Percentiles rank a stretch among this genome's conserved stretches.
phyloP scores from a whole-genome alignment of 23 red algal genomes.

The Gracilaria caudata region DNA sequence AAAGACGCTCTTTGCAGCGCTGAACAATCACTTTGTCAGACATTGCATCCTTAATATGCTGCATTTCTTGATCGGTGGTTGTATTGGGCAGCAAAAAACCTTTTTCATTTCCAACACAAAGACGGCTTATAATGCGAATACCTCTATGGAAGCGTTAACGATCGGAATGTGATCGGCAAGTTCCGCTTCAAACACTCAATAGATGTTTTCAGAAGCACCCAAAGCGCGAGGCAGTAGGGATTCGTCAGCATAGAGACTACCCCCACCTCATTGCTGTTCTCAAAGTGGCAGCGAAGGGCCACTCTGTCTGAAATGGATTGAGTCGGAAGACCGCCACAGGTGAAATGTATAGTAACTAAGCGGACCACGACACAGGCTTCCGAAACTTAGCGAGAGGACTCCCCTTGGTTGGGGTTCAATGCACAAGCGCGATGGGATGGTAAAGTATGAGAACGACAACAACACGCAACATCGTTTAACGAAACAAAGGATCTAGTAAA shows the following conservation, averaged over 20 bases:
- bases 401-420: no score
- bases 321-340: no score
- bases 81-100: conserved; percentile 92
- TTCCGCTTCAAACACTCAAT: conserved; percentile 96
- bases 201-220: conserved; percentile 91
- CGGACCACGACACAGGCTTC: no score
- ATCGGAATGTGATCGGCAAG: conserved; percentile 95
- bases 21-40: conserved; percentile 90
- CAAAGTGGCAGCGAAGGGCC: conserved; percentile 90
- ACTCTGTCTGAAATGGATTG: conserved; percentile 11
- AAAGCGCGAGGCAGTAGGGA: conserved; percentile 82
- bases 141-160: conserved; percentile 87
- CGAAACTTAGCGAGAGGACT: no score
- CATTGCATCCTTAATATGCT: conserved; percentile 90
- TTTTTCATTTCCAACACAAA: conserved; percentile 89
- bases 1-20: conserved; percentile 84
- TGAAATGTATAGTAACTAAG: no score
- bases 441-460: no score
- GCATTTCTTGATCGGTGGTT: conserved; percentile 93
- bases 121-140: conserved; percentile 81
- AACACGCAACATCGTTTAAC: no score
- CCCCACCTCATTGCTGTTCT: conserved; percentile 93
- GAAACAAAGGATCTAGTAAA: neutral
- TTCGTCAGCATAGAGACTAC: conserved; percentile 89
- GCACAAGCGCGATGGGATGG: no score